phyloP scores from a whole-genome alignment of 148 eudicot genomes.

The Fagopyrum esculentum region DNA sequence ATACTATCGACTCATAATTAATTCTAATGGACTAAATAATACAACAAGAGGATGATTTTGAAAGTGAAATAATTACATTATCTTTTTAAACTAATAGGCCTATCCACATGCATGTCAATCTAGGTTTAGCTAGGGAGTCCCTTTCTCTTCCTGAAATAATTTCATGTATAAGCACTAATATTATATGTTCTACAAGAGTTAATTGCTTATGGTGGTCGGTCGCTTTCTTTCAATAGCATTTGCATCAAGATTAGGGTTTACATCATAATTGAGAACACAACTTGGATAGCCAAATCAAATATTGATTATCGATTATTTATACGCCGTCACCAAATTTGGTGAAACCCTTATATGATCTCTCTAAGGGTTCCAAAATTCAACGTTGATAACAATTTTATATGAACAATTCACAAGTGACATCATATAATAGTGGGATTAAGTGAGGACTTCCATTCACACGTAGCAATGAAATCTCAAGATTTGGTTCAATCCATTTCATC shows the following conservation, averaged over 20 bases:
- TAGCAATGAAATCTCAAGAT: neutral
- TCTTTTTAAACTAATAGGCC: neutral
- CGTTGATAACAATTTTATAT: neutral
- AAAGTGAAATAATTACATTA: neutral
- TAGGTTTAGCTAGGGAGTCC: neutral
- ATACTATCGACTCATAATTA: too few species aligned
- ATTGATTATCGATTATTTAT: neutral
- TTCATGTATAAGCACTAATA: neutral
- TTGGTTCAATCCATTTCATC: neutral
- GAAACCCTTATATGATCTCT: neutral
- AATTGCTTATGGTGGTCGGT: constrained; percentile 1
- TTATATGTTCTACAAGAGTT: neutral
- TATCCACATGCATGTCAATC: neutral
- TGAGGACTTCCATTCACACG: constrained; percentile 1
- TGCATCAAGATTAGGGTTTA: neutral
- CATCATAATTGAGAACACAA: neutral
- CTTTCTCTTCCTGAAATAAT: neutral
- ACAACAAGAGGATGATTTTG: too few species aligned
- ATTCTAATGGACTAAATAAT: too few species aligned
- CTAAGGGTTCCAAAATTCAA: neutral
- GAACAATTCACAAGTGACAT: neutral
- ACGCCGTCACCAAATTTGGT: neutral
- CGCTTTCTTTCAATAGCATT: neutral
- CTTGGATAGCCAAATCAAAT: neutral
- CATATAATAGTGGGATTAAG: constrained; percentile 1